These are phyloP conservation scores for Cyamopsis tetragonoloba DNA, from an alignment of 306 rosid species.

Conservation along the genomic window DNA sequence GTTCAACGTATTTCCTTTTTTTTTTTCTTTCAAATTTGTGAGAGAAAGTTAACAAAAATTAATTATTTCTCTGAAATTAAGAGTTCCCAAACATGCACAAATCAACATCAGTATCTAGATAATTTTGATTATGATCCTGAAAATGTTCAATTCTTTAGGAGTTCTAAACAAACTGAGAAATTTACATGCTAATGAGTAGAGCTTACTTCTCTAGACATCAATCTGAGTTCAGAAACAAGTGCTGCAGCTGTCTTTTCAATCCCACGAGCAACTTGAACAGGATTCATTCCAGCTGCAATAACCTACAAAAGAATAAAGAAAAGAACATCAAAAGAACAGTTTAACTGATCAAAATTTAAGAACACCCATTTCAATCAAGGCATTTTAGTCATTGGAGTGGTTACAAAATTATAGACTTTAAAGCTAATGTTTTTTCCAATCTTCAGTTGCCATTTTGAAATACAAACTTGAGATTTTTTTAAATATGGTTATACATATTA, in stretches of 20 bases:
- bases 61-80: too few relatives aligned
- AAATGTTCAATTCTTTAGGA: background rate
- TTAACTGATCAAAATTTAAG: too few relatives aligned
- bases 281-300: constrained; percentile 87
- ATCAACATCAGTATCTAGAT: constrained; percentile 4
- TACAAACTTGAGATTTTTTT: background rate
- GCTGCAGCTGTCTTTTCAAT: constrained; percentile 80
- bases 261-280: constrained; percentile 86
- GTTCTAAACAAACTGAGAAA: background rate
- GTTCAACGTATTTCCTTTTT: too few relatives aligned
- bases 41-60: too few relatives aligned
- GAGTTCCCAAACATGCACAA: too few relatives aligned
- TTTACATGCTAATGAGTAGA: background rate
- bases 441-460: background rate
- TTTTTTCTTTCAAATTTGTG: too few relatives aligned
- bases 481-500: background rate
- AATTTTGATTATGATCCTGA: background rate
- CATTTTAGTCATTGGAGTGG: background rate
- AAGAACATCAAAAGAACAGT: background rate
- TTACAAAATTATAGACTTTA: background rate
- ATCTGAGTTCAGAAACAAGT: constrained; percentile 72
- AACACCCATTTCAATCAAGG: too few relatives aligned
- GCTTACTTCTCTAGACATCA: constrained; percentile 76
- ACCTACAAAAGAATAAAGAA: constrained; percentile 44
- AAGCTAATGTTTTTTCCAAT: background rate